Evolutionary conservation across 1,284 basidiomycete genomes (phyloP), one percentile per base, ranked within the genome.

Genomic region (Sporisorium scitamineum): DNA sequence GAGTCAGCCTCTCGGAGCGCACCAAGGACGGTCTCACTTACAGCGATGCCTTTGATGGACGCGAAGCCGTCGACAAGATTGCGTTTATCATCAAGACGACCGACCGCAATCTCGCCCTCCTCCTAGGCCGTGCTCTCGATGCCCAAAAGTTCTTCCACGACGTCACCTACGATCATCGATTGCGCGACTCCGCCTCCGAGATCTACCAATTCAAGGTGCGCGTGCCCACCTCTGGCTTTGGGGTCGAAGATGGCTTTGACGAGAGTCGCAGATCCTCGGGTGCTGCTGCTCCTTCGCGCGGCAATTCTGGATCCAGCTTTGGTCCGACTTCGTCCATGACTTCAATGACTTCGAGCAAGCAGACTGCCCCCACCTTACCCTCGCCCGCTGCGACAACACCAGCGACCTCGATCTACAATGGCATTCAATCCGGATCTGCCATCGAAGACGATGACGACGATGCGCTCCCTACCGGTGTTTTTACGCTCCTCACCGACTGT

Each of bases 81-180:
- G 92, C 94, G 20, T 94, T 95, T 83, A 96, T 99, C 86, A 97
- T 98, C 89, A 96, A 95, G 87, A 99, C 96, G 3, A 94, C 94
- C 7, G 97, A 99, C 86, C 90, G 97, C 20, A 98, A 97, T 86
- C 89, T 99, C 24, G 97, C 97, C 5, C 87, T 99, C 50, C 88
- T 99, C 3, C 89, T 99, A 11, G 97, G 97, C 14, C 90, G 97
- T 53, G 95, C 96, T 6, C 88, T 99, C 61, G 97, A 99, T 84
- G 93, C 95, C 14, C 97, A 99, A 87, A 99, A 98, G 87, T 98
- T 96, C 88, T 99, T 99, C 86, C 97, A 99, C 86, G 97, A 98
- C 82, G 97, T 99, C 75, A 97, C 96, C 8, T 99, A 99, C 85
- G 95, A 98, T 83, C 97, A 99, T 86, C 91, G 96, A 14, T 86